Evolutionary conservation across 257 asterid species (phyloP).

Genomic region (Solanum bulbocastanum): DNA sequence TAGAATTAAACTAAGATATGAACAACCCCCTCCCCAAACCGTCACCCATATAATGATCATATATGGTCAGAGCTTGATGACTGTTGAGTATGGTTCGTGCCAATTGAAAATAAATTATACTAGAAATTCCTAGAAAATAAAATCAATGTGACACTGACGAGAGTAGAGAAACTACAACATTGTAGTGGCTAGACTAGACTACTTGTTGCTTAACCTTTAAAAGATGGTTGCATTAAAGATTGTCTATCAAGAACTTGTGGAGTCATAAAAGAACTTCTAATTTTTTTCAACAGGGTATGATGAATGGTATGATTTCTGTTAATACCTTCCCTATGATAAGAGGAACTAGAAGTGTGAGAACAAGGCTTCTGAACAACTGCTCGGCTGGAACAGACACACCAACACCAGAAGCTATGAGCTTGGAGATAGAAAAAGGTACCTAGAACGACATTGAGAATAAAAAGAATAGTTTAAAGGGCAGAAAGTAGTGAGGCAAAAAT

Average conservation of each 20-base stretch:
- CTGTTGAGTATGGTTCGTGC: background rate
- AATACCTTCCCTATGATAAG: conserved; percentile 78
- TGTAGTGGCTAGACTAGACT: background rate
- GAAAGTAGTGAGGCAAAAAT: background rate
- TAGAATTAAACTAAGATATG: background rate
- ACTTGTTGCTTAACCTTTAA: background rate
- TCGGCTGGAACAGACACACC: conserved; percentile 76
- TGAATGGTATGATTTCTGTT: background rate
- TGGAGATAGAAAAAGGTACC: conserved; percentile 82
- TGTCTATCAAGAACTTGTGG: background rate
- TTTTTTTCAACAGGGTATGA: background rate
- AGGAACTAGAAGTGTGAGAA: conserved; percentile 76
- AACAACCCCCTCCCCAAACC: background rate
- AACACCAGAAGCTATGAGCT: conserved; percentile 67
- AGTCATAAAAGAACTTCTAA: background rate
- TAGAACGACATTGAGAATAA: conserved; percentile 1
- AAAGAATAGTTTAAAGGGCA: background rate
- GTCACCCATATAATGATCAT: background rate
- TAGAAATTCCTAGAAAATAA: background rate
- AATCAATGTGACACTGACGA: background rate
- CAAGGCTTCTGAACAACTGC: conserved; percentile 69
- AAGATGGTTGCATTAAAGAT: background rate
- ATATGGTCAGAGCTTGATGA: background rate
- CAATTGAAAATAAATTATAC: background rate
- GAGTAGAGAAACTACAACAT: background rate